phyloP scores from a whole-genome alignment of 352 stramenopile species.

The Phytophthora foliorum region DNA sequence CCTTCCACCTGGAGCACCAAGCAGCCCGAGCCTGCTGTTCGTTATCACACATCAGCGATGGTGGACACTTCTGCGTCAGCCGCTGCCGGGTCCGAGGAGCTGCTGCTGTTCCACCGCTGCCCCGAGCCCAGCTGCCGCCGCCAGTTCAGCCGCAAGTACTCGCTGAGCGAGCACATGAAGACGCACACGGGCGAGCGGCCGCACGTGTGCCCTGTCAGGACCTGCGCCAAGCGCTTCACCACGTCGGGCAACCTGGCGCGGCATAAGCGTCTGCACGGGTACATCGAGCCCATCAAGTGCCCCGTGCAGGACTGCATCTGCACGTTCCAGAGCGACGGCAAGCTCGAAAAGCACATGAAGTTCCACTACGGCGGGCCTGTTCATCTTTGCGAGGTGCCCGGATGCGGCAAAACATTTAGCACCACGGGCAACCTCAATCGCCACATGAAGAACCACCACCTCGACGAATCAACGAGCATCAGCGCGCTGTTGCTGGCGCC shows the following conservation, averaged over 20 bases:
- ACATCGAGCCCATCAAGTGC: conserved; percentile 41
- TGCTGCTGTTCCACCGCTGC: conserved; percentile 37
- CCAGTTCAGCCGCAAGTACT: conserved; percentile 63
- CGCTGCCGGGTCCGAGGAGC: conserved; percentile 18
- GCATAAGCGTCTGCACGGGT: conserved; percentile 62
- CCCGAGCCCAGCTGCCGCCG: conserved; percentile 43
- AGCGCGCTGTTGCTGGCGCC: conserved; percentile 13
- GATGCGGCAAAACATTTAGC: conserved; percentile 67
- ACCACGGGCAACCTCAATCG: conserved; percentile 70
- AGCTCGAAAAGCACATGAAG: conserved; percentile 57
- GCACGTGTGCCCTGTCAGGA: conserved; percentile 46
- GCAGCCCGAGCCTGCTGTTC: conserved; percentile 3
- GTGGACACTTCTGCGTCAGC: conserved; percentile 9
- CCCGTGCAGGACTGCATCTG: conserved; percentile 35
- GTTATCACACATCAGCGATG: conserved; percentile 24
- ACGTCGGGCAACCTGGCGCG: conserved; percentile 72
- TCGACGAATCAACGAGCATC: conserved; percentile 41
- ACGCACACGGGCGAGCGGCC: conserved; percentile 67
- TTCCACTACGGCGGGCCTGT: conserved; percentile 42
- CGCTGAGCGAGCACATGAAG: conserved; percentile 67
- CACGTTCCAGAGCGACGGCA: conserved; percentile 48
- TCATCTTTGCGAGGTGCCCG: conserved; percentile 27
- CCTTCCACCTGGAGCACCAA: conserved; percentile 3
- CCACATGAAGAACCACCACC: conserved; percentile 48
- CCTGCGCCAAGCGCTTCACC: conserved; percentile 60